Percentiles rank a stretch among this genome's conserved stretches.
These are phyloP conservation scores for Ganoderma boninense DNA, from an alignment of 1,284 basidiomycete genomes.

Conservation along the genomic window DNA sequence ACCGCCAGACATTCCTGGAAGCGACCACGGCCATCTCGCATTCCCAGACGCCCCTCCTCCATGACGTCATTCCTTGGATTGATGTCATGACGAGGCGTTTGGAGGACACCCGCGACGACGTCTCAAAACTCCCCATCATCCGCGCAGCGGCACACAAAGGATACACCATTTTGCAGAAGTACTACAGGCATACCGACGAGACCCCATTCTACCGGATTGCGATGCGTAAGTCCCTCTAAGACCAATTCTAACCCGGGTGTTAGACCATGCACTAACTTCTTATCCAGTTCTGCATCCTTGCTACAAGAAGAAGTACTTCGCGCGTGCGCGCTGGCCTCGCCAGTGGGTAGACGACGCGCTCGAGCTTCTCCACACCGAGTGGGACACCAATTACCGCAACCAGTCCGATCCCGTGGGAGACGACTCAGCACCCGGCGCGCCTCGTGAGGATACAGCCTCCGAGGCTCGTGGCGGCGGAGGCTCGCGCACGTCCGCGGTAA, in stretches of 20 bases:
- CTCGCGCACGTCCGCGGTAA: no score
- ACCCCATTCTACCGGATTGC: slow-evolving; percentile 29
- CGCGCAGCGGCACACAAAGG: slow-evolving; percentile 32
- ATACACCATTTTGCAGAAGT: slow-evolving; percentile 40
- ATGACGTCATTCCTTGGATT: slow-evolving; percentile 41
- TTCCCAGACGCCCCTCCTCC: slow-evolving; percentile 11
- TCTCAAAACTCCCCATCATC: slow-evolving; percentile 22
- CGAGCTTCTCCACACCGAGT: not conserved
- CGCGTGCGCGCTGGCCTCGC: not conserved
- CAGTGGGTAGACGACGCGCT: not conserved
- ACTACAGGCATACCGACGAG: slow-evolving; percentile 41
- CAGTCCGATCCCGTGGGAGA: no score
- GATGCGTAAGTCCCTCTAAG: no score
- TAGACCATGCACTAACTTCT: no score
- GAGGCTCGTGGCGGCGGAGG: no score
- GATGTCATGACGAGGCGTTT: slow-evolving; percentile 33
- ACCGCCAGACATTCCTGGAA: slow-evolving; percentile 2
- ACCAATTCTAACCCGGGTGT: no score
- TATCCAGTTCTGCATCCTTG: slow-evolving; percentile 1
- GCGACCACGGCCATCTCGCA: slow-evolving; percentile 31
- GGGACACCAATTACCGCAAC: not conserved
- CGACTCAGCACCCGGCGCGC: no score
- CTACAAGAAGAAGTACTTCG: not conserved
- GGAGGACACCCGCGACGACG: slow-evolving; percentile 24
- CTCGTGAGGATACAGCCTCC: no score